These are phyloP conservation scores for Quercus robur DNA, from an alignment of 306 rosid species.

Conservation along the genomic window DNA sequence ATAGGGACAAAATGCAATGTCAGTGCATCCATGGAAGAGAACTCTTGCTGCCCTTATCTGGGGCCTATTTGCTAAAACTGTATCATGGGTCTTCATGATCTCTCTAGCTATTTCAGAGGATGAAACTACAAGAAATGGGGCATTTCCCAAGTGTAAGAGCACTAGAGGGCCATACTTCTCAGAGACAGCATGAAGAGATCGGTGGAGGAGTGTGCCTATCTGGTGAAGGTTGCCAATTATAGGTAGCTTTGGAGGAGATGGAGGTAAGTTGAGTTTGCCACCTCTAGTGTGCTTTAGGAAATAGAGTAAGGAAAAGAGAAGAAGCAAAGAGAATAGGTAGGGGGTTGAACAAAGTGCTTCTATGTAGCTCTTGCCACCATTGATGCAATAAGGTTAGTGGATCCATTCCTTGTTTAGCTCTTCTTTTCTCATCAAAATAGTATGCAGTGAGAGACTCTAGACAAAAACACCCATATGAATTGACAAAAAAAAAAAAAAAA, in stretches of 20 bases:
- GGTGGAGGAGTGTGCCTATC: constrained; percentile 32
- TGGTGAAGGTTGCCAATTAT: constrained; percentile 39
- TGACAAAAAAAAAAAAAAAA: too few relatives aligned
- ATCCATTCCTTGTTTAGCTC: neutral
- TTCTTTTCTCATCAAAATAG: neutral
- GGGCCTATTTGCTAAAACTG: constrained; percentile 20
- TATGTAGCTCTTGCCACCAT: neutral
- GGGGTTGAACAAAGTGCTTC: neutral
- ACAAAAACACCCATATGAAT: too few relatives aligned
- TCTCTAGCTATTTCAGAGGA: constrained; percentile 14
- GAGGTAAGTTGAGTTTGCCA: neutral
- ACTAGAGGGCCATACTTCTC: constrained; percentile 20
- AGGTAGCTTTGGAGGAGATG: constrained; percentile 26
- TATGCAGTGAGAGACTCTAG: neutral
- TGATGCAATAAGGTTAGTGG: neutral
- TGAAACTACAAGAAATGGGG: constrained; percentile 30
- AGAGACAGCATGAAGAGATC: constrained; percentile 12
- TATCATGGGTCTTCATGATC: constrained; percentile 20
- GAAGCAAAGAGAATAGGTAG: neutral
- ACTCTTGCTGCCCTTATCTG: constrained; percentile 15
- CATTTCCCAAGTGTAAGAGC: constrained; percentile 27
- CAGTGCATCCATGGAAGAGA: constrained; percentile 21
- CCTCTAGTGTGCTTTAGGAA: neutral
- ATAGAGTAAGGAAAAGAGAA: neutral
- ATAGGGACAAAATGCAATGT: constrained; percentile 18